Evolutionary conservation across 2,329 filamentous ascomycete species (phyloP).

Genomic region (Colletotrichum sublineola): DNA sequence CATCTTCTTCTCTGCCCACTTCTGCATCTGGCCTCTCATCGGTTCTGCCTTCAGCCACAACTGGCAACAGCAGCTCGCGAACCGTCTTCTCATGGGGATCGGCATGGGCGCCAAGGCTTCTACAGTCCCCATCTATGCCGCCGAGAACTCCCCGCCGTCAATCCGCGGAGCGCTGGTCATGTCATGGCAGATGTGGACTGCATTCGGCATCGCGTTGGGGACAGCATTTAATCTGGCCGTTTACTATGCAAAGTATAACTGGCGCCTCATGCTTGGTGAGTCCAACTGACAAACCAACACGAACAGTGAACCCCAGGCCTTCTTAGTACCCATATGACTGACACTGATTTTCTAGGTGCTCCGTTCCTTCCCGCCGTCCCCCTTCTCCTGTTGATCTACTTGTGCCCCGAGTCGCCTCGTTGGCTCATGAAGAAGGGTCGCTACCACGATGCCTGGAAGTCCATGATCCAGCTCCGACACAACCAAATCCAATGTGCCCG

Average conservation of each 20-base stretch:
- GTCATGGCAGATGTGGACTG: slow-evolving; percentile 81
- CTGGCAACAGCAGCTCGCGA: slow-evolving; percentile 76
- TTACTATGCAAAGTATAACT: slow-evolving; percentile 48
- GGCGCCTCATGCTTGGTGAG: slow-evolving; percentile 53
- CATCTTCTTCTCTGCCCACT: slow-evolving; percentile 74
- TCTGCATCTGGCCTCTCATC: slow-evolving; percentile 71
- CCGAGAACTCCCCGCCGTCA: slow-evolving; percentile 76
- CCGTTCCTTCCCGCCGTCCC: slow-evolving; percentile 62
- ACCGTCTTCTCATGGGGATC: slow-evolving; percentile 77
- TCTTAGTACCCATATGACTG: not conserved
- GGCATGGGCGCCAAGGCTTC: slow-evolving; percentile 77
- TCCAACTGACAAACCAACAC: not conserved
- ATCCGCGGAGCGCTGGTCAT: slow-evolving; percentile 84
- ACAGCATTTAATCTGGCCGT: slow-evolving; percentile 68
- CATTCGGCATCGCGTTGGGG: slow-evolving; percentile 63
- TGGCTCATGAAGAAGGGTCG: slow-evolving; percentile 77
- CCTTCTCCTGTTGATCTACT: slow-evolving; percentile 69
- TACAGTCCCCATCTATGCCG: slow-evolving; percentile 79
- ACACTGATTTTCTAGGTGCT: slow-evolving; percentile 14
- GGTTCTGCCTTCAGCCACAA: slow-evolving; percentile 74
- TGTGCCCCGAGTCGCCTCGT: slow-evolving; percentile 75
- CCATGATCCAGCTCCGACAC: slow-evolving; percentile 66
- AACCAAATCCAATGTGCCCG: slow-evolving; percentile 69
- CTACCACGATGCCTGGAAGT: slow-evolving; percentile 71
- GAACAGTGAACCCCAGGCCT: not conserved